Base-by-base conservation (phyloP, 108 stramenopile genomes). In the Pseudonitzschia pungens region DNA sequence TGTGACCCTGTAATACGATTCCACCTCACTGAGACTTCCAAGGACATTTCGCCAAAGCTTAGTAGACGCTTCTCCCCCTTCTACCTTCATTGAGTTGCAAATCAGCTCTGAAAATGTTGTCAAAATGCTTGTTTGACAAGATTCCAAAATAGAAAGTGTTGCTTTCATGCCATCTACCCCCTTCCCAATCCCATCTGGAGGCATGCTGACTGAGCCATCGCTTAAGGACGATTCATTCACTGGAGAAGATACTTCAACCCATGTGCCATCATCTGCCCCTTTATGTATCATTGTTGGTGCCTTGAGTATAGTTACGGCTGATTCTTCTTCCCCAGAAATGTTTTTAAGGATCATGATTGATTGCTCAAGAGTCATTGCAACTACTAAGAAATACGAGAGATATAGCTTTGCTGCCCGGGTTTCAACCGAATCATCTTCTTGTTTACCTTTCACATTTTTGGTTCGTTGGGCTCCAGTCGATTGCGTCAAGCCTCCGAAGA, bases 61-160 rank as follows among this genome's bases (percentile, higher is more conserved):
- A 18, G 89, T 89, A 36, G 93, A 89, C 11, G 85, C 79, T 81
- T 91, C 93, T 26, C 89, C 93, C 20, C 91, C 93, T 33, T 89
- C 91, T 26, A 77, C 75, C 62, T 78, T 86, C 93, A 94, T 92
- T 4, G 89, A 88, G 72, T 84, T 84, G 4, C 80, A 75, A 28
- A 94, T 80, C 21, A 94, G 68, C 45, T 86, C 81, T 12, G 87
- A 79, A 55, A 86, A 67, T 0, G 86, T 85, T 21, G 83, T 75
- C n/a, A 91, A 63, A 24, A 86, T 77, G 32, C 83, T 75, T 33
- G 74, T 82, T 83, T 91, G 93, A 54, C 86, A 89, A 4, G 83
- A 81, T 21, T 60, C 40, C 20, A 94, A 63, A 16, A 36, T 40
- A 7, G 11, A 10, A 33, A 76, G 32, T 3, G 66, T 41, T 0